phyloP scores from a whole-genome alignment of 495 filamentous ascomycete genomes.

The Xylaria longipes region DNA sequence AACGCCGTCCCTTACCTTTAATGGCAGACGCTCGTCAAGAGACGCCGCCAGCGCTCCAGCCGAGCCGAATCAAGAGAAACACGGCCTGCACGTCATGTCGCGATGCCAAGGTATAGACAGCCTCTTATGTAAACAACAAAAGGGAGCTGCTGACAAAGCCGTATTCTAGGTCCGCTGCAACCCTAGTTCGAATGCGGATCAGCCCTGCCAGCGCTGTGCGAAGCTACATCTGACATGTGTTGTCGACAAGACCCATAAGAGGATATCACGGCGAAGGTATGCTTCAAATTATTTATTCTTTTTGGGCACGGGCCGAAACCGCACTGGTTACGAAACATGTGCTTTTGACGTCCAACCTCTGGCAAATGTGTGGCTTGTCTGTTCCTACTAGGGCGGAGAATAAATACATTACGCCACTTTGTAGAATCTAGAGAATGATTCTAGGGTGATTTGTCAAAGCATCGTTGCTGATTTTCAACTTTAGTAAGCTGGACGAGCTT shows the following conservation, averaged over 20 bases:
- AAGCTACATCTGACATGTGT: slow-evolving; percentile 53
- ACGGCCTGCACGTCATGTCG: slow-evolving; percentile 52
- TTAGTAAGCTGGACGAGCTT: slow-evolving; percentile 53
- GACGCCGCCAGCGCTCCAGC: slow-evolving; percentile 25
- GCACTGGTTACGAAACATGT: neutral
- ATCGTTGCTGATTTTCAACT: slow-evolving; percentile 18
- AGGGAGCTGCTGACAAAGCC: neutral
- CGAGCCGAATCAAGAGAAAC: slow-evolving; percentile 48
- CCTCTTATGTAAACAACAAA: slow-evolving; percentile 3
- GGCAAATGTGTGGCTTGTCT: neutral
- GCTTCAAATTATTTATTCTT: slow-evolving; percentile 13
- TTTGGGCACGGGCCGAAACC: neutral
- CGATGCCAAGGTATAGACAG: slow-evolving; percentile 47
- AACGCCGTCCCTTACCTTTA: slow-evolving; percentile 27
- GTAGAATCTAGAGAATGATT: neutral
- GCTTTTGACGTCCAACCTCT: neutral
- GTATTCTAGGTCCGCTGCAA: slow-evolving; percentile 50
- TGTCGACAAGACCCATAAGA: slow-evolving; percentile 54
- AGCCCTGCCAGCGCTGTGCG: slow-evolving; percentile 51
- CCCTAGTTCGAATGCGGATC: slow-evolving; percentile 45
- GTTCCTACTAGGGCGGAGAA: neutral
- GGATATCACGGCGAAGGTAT: slow-evolving; percentile 50
- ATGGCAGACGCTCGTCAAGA: slow-evolving; percentile 38
- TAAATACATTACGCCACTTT: neutral
- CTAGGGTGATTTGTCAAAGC: neutral